Evolutionary conservation across 2,329 filamentous ascomycete genomes (phyloP), one percentile per base, ranked within the genome.

Genomic region (Alternaria triticina): DNA sequence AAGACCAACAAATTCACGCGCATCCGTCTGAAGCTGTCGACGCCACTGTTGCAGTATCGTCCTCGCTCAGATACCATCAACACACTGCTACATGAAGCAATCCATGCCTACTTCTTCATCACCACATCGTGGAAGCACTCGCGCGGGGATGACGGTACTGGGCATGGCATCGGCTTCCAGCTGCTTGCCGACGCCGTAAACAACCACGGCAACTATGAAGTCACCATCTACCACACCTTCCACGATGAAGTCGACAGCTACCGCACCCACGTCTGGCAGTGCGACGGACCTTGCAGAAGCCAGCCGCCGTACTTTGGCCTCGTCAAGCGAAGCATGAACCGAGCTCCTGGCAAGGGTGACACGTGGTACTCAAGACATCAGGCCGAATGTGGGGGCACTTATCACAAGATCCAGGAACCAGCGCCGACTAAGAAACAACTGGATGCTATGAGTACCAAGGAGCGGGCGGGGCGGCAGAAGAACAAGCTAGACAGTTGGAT

Each of bases 51-150:
- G 52, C 82, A 83, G 63, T 83, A 79, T 64, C 77, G 82, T 36
- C 81, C 81, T 6, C 77, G 81, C 30, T 73, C 74, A 51, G 82
- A 83, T 66, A 80, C 79, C 2, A 71, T 83, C 61, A 81, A 83
- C 61, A 83, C 82, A 1, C 70, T 83, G 20, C 71, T 83, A 4
- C 82, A 83, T 61, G 82, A 83, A 62, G 76, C 79, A 3, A 83
- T 83, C 17, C 82, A 83, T 54, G 82, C 81, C 25, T 83, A 83
- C 65, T 82, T 83, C 73, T 83, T 83, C 71, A 71, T 83, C 40
- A 82, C 79, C 13, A 82, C 80, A 3, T 81, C 80, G 9, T 82
- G 80, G 80, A 70, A 63, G 51, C 80, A 83, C 60, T 78, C 77
- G 9, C 77, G 82, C 7, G 79, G 79, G 11, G 81, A 83, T 30